Conservation (phyloP, 2,329 filamentous ascomycete species). For the Penicillium vulpinum region DNA sequence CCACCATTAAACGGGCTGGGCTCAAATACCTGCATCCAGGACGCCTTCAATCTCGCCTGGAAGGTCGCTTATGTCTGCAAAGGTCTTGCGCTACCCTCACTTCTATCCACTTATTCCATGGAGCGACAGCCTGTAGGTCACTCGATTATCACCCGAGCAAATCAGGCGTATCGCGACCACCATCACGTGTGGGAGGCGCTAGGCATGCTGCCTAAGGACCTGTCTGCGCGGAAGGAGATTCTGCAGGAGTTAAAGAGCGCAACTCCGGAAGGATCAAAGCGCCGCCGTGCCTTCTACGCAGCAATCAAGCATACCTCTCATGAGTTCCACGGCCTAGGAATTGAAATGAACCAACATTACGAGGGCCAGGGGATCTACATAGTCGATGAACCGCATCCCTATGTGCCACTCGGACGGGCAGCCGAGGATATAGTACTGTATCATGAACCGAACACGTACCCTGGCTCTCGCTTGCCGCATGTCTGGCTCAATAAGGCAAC, state of each 20-base stretch:
- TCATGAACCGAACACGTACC: constrained; percentile 55
- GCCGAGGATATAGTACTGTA: constrained; percentile 46
- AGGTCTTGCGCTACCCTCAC: constrained; percentile 29
- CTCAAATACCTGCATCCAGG: constrained; percentile 60
- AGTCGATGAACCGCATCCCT: constrained; percentile 42
- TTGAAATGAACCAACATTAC: constrained; percentile 63
- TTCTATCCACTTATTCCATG: constrained; percentile 47
- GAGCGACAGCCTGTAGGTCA: constrained; percentile 55
- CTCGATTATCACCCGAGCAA: constrained; percentile 55
- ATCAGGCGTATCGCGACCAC: constrained; percentile 58
- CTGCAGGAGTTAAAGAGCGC: constrained; percentile 45
- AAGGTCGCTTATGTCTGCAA: constrained; percentile 53
- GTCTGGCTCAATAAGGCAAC: constrained; percentile 59
- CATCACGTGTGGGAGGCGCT: constrained; percentile 48
- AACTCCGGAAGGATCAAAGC: constrained; percentile 39
- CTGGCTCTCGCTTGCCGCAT: constrained; percentile 62
- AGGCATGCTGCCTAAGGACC: constrained; percentile 45
- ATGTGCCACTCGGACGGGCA: constrained; percentile 18
- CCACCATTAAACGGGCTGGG: constrained; percentile 60
- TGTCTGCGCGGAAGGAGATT: neutral
- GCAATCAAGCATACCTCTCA: constrained; percentile 47
- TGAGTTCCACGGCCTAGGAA: constrained; percentile 58
- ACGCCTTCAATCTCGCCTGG: constrained; percentile 59
- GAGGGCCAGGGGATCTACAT: constrained; percentile 47
- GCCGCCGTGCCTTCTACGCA: constrained; percentile 43